These are phyloP conservation scores for Backusella westeae DNA, from an alignment of 192 early-diverging fungal species.

Conservation along the genomic window DNA sequence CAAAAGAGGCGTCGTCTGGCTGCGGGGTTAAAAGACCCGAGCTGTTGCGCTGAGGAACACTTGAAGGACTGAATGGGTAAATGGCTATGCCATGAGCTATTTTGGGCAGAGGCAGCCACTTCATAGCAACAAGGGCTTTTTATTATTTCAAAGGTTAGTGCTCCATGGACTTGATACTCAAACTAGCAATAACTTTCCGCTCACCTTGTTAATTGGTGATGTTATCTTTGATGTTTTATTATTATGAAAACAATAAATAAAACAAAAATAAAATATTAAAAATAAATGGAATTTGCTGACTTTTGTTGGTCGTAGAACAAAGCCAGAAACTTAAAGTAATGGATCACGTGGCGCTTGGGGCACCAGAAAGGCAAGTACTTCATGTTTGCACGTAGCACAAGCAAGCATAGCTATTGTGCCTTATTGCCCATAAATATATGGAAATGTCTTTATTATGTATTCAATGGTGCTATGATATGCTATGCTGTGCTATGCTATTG, in stretches of 20 bases:
- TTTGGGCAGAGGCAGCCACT: constrained; percentile 45
- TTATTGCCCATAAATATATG: neutral
- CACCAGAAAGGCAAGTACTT: neutral
- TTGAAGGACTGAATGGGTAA: constrained; percentile 40
- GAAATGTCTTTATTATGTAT: too few relatives aligned
- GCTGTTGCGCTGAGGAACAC: neutral
- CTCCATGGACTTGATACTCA: neutral
- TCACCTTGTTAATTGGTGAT: neutral
- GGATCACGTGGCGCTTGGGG: neutral
- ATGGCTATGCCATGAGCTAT: constrained; percentile 46
- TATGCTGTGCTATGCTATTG: too few relatives aligned
- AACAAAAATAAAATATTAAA: neutral
- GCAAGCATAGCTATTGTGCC: neutral
- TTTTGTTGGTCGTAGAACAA: neutral
- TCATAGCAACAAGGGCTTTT: constrained; percentile 13
- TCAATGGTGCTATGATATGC: too few relatives aligned
- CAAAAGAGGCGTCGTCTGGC: neutral
- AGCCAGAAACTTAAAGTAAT: constrained; percentile 1
- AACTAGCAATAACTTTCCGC: neutral
- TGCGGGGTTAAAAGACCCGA: constrained; percentile 6
- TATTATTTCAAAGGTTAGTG: neutral
- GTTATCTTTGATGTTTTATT: neutral
- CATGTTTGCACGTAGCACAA: neutral
- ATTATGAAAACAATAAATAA: neutral
- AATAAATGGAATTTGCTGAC: constrained; percentile 2